phyloP scores from a whole-genome alignment of 176 grass and related monocot species.

The Thalia dealbata region DNA sequence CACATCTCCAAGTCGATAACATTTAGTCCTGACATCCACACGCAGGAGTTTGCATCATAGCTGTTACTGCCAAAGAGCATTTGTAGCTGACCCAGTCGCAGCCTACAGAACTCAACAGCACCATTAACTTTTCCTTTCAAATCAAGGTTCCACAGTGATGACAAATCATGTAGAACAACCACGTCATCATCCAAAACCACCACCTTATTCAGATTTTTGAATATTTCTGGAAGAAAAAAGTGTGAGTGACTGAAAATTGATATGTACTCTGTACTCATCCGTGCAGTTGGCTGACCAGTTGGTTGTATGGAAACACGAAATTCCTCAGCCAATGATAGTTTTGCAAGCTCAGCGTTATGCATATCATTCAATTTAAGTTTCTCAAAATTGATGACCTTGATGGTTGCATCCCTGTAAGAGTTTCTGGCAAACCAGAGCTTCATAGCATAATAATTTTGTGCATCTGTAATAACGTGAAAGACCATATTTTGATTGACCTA shows the following conservation, averaged over 20 bases:
- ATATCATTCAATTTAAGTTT: conserved; percentile 44
- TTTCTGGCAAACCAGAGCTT: conserved; percentile 91
- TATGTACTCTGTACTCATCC: conserved; percentile 69
- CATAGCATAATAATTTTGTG: conserved; percentile 92
- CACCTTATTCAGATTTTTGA: conserved; percentile 83
- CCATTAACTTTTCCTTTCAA: conserved; percentile 90
- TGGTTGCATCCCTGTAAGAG: conserved; percentile 50
- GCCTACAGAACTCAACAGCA: conserved; percentile 67
- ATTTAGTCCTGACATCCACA: conserved; percentile 96
- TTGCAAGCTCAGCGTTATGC: conserved; percentile 31
- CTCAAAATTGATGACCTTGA: conserved; percentile 77
- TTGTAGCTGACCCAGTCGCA: conserved; percentile 68
- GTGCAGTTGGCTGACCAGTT: conserved; percentile 49
- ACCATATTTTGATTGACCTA: conserved; percentile 70
- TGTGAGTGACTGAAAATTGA: conserved; percentile 92
- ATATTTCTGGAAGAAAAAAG: conserved; percentile 93
- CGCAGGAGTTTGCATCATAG: conserved; percentile 78
- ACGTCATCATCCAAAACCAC: conserved; percentile 94
- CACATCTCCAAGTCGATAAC: conserved; percentile 89
- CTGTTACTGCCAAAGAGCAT: conserved; percentile 47
- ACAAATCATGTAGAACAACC: conserved; percentile 84
- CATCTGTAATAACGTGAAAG: conserved; percentile 81
- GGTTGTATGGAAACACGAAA: conserved; percentile 81
- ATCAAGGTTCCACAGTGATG: conserved; percentile 82
- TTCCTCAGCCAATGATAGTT: conserved; percentile 75